phyloP scores from a whole-genome alignment of 345 rosid species.

The Populus tremula region DNA sequence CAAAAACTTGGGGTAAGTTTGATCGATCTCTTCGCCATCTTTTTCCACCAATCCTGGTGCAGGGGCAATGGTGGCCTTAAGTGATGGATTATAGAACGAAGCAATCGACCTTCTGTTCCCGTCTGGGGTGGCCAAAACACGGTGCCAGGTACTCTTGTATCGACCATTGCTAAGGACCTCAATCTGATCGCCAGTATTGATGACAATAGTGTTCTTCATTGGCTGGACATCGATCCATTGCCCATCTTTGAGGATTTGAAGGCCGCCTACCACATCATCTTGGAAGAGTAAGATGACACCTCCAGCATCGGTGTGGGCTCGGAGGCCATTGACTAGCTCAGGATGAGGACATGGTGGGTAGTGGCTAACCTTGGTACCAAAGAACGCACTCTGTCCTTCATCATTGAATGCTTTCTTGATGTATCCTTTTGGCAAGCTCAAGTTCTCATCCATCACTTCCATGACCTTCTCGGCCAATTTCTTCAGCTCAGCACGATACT shows the following conservation, averaged over 20 bases:
- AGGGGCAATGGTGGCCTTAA: conserved; percentile 73
- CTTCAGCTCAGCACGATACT: conserved; percentile 67
- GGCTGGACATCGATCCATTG: conserved; percentile 93
- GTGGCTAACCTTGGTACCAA: conserved; percentile 85
- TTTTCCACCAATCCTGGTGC: conserved; percentile 38
- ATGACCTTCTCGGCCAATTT: conserved; percentile 62
- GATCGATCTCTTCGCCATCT: conserved; percentile 21
- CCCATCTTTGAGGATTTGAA: conserved; percentile 75
- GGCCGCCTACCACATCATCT: conserved; percentile 77
- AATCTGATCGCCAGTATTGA: conserved; percentile 90
- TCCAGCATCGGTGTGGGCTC: conserved; percentile 96
- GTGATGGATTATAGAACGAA: conserved; percentile 80
- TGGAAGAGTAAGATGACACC: conserved; percentile 85
- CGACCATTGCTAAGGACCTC: conserved; percentile 86
- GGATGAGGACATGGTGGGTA: conserved; percentile 94
- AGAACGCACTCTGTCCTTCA: conserved; percentile 52
- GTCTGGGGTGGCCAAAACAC: conserved; percentile 46
- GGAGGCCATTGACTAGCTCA: conserved; percentile 60
- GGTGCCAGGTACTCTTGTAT: conserved; percentile 90
- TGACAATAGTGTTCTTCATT: conserved; percentile 53
- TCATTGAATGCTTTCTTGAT: conserved; percentile 57
- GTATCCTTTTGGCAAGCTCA: conserved; percentile 58
- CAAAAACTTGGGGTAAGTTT: conserved; percentile 63
- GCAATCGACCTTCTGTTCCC: conserved; percentile 83
- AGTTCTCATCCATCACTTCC: conserved; percentile 90